Evolutionary conservation across 495 filamentous ascomycete species (phyloP), one percentile per base, ranked within the genome.

Genomic region (Aspergillus sparsus): DNA sequence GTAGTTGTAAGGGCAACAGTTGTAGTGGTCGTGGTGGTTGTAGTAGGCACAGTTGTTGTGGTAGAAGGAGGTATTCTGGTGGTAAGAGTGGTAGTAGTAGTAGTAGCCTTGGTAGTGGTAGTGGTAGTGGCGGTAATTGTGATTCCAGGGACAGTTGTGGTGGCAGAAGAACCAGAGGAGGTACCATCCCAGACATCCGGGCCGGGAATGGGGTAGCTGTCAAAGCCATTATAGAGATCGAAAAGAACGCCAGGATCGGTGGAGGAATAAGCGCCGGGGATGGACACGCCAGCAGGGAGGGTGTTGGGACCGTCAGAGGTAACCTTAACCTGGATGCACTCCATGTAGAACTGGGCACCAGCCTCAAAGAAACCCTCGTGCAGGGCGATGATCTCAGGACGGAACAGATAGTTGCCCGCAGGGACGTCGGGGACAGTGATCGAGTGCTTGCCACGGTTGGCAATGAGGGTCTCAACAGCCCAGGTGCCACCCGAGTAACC

Each of bases 291-390:
- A 6, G 15, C 51, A 32, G 65, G 65, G 33, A 68, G 59, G 27
- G 60, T 44, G 9, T 51, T 61, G 39, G 62, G 50, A 1, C 65
- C 65, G 39, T 57, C 56, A 44, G 62, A 62, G 60, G 65, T 67
- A 44, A 68, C 62, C 53, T 62, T 61, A 47, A 68, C 32, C 59
- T 68, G 65, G 41, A 68, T 62, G 46, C 65, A 68, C 60, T 68
- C 65, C 65, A 68, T 68, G 65, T 68, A 68, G 49, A 68, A 60
- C 62, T 68, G 65, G 42, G 65, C 65, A 37, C 65, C 65, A 9
- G 53, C 56, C 49, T 62, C 35, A 35, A 53, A 53, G 52, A 55
- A 55, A 18, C 55, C 65, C 56, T 64, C 61, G 60, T 68, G 65
- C 16, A 68, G 62, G 59, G 57, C 65, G 57, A 68, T 68, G 65